These are phyloP conservation scores for Phialophora tarda DNA, from an alignment of 2,329 filamentous ascomycete species.

Conservation along the genomic window DNA sequence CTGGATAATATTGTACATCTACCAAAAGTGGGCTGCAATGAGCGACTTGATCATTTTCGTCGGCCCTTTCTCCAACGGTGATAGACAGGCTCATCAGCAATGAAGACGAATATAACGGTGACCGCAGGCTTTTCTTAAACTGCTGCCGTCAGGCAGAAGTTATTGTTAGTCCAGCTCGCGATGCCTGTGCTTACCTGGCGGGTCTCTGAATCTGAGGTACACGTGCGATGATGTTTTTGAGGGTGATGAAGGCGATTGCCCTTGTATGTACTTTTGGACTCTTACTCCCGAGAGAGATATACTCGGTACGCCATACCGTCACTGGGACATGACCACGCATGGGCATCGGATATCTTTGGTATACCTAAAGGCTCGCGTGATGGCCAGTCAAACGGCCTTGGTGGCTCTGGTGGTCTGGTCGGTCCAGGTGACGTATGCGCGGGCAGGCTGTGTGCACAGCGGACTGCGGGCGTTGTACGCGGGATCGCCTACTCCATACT, in stretches of 20 bases:
- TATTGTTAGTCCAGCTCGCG: no score
- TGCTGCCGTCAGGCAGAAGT: background rate
- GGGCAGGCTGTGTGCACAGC: slow-evolving; percentile 18
- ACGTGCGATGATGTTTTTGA: slow-evolving; percentile 5
- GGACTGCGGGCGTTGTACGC: background rate
- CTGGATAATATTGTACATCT: slow-evolving; percentile 36
- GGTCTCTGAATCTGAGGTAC: background rate
- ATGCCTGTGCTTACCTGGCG: slow-evolving; percentile 4
- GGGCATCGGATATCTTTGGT: background rate
- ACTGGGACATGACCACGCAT: background rate
- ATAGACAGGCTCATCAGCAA: slow-evolving; percentile 32
- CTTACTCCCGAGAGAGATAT: background rate
- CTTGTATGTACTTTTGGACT: background rate
- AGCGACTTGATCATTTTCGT: slow-evolving; percentile 23
- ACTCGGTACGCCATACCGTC: background rate
- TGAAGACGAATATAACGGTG: slow-evolving; percentile 17
- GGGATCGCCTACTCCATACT: background rate
- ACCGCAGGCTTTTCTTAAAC: background rate
- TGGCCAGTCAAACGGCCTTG: slow-evolving; percentile 1
- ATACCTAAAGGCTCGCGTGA: slow-evolving; percentile 9
- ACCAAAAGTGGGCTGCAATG: slow-evolving; percentile 25
- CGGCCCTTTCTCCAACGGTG: slow-evolving; percentile 11
- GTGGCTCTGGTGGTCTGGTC: background rate
- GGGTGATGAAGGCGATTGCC: background rate
- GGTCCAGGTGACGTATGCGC: slow-evolving; percentile 21